These are phyloP conservation scores for Fusarium tricinctum DNA, from an alignment of 2,329 filamentous ascomycete genomes.

Conservation along the genomic window DNA sequence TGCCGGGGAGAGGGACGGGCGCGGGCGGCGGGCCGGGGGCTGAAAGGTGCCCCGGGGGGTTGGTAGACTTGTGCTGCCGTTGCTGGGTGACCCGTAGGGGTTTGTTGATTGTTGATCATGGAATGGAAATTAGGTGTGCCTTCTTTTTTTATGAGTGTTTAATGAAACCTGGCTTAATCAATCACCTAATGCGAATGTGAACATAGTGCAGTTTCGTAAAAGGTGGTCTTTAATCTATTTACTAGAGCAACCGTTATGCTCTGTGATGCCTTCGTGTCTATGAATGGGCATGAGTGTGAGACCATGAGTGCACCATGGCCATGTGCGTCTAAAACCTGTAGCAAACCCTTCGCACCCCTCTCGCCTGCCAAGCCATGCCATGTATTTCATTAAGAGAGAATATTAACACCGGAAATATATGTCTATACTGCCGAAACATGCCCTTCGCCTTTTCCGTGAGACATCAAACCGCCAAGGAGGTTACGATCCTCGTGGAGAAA, in stretches of 20 bases:
- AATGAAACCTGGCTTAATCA: constrained; percentile 11
- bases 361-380: constrained; percentile 25
- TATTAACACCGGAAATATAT: constrained; percentile 15
- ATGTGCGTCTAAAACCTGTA: constrained; percentile 30
- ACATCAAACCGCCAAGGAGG: constrained; percentile 11
- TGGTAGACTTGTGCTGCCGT: neutral
- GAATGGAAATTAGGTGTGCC: constrained; percentile 22
- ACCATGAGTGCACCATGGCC: constrained; percentile 11
- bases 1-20: constrained; percentile 24
- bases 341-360: constrained; percentile 24
- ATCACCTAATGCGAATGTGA: constrained; percentile 11
- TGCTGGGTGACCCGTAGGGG: constrained; percentile 19
- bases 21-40: constrained; percentile 34
- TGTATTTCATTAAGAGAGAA: constrained; percentile 30
- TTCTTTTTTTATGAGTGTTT: neutral
- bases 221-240: constrained; percentile 10
- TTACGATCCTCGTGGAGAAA: constrained; percentile 5
- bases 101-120: constrained; percentile 34
- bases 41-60: constrained; percentile 1
- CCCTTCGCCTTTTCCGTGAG: neutral
- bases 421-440: constrained; percentile 4
- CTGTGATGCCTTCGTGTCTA: constrained; percentile 10
- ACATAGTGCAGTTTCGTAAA: constrained; percentile 15
- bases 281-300: neutral
- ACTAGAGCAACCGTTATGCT: constrained; percentile 13